phyloP scores from a whole-genome alignment of 352 stramenopile species.

The Chrysophaeum taylorii region DNA sequence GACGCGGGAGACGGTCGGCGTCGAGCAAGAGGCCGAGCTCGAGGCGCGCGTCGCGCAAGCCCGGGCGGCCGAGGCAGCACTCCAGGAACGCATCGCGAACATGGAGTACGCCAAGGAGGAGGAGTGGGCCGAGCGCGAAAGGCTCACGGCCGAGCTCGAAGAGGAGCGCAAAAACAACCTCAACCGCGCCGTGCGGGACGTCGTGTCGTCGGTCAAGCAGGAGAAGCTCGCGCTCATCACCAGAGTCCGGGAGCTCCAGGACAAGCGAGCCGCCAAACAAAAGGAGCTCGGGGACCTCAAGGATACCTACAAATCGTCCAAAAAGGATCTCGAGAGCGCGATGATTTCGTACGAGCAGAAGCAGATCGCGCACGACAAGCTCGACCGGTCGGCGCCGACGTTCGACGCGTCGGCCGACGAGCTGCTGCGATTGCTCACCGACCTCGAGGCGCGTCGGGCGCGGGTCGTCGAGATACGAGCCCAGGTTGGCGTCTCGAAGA shows the following conservation, averaged over 20 bases:
- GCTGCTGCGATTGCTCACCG: constrained; percentile 31
- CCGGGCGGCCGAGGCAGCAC: constrained; percentile 61
- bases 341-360: constrained; percentile 62
- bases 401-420: constrained; percentile 28
- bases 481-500: constrained; percentile 41
- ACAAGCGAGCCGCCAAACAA: constrained; percentile 44
- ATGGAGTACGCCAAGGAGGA: constrained; percentile 70
- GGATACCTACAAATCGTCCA: constrained; percentile 56
- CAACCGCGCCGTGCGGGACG: constrained; percentile 60
- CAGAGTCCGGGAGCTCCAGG: constrained; percentile 64
- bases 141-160: constrained; percentile 63
- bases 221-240: constrained; percentile 79
- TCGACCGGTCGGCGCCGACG: constrained; percentile 15
- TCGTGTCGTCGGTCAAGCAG: constrained; percentile 62
- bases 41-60: neutral
- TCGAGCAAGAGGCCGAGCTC: constrained; percentile 32
- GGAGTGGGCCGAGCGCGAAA: constrained; percentile 76
- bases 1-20: constrained; percentile 29
- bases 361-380: constrained; percentile 27
- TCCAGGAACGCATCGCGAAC: constrained; percentile 61
- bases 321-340: constrained; percentile 53
- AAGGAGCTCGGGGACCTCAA: constrained; percentile 62
- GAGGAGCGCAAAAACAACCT: constrained; percentile 69
- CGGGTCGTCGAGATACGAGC: constrained; percentile 54
- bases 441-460: constrained; percentile 38